Percentiles rank a stretch among this genome's conserved stretches.
Conservation (phyloP, 371 early-diverging fungal species). For the Furculomyces boomerangus region DNA sequence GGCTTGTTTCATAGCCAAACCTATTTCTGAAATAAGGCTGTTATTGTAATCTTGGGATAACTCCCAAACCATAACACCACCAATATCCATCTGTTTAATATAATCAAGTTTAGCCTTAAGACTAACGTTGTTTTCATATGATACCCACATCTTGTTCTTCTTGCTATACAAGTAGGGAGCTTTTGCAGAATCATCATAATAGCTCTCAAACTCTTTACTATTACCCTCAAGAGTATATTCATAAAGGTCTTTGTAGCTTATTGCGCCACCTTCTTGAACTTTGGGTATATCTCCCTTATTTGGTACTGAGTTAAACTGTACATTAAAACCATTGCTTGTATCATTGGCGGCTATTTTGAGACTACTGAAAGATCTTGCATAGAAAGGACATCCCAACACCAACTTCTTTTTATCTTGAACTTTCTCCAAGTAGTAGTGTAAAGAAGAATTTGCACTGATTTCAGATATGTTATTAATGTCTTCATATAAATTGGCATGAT, state of each 20-base stretch:
- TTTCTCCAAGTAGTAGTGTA: background rate
- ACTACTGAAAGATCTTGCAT: background rate
- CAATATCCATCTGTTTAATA: background rate
- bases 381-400: background rate
- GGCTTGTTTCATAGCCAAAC: too few species aligned
- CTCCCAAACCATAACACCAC: constrained; percentile 5
- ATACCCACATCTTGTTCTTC: background rate
- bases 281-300: background rate
- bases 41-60: too few species aligned
- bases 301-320: background rate
- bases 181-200: constrained; percentile 30
- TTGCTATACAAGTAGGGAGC: constrained; percentile 34
- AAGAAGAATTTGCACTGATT: background rate
- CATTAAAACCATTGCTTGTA: background rate
- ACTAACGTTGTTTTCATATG: constrained; percentile 3
- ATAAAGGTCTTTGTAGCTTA: background rate
- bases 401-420: background rate
- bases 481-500: background rate
- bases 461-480: background rate
- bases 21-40: too few species aligned
- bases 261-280: too few species aligned
- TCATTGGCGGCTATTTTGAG: background rate
- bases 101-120: constrained; percentile 3
- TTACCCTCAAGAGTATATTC: background rate
- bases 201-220: constrained; percentile 23